Conservation (phyloP, 2,329 filamentous ascomycete species). For the Monilinia fructicola region DNA sequence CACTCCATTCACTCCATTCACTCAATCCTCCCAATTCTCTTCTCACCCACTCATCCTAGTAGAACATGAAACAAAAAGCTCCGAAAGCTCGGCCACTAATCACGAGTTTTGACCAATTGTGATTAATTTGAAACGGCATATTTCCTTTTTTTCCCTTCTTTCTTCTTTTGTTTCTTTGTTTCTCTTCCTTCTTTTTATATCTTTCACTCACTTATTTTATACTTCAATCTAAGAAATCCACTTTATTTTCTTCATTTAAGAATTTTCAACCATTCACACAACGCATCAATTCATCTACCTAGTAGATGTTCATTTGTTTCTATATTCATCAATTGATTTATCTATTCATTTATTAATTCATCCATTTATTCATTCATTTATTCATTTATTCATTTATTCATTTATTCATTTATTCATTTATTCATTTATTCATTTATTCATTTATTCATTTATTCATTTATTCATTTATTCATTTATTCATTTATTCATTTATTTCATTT, state of each 20-base stretch:
- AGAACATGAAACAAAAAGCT: slow-evolving; percentile 24
- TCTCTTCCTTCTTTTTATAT: background rate
- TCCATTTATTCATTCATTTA: too few relatives aligned
- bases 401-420: too few relatives aligned
- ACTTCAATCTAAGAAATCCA: background rate
- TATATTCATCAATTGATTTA: too few relatives aligned
- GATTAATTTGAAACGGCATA: background rate
- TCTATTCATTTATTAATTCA: too few relatives aligned
- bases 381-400: too few relatives aligned
- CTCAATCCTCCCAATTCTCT: too few relatives aligned
- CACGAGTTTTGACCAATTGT: slow-evolving; percentile 4
- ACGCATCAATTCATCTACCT: too few relatives aligned
- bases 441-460: too few relatives aligned
- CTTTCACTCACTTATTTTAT: background rate
- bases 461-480: background rate
- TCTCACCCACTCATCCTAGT: slow-evolving; percentile 13
- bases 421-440: background rate
- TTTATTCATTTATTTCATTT: too few relatives aligned
- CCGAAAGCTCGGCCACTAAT: slow-evolving; percentile 10
- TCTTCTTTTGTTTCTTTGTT: background rate
- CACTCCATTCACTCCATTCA: too few relatives aligned
- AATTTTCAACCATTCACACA: background rate
- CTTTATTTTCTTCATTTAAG: background rate
- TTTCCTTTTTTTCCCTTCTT: too few relatives aligned
- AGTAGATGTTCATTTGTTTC: too few relatives aligned